Base-by-base conservation (phyloP, 352 stramenopile species). In the Elongisporangium anandrum region DNA sequence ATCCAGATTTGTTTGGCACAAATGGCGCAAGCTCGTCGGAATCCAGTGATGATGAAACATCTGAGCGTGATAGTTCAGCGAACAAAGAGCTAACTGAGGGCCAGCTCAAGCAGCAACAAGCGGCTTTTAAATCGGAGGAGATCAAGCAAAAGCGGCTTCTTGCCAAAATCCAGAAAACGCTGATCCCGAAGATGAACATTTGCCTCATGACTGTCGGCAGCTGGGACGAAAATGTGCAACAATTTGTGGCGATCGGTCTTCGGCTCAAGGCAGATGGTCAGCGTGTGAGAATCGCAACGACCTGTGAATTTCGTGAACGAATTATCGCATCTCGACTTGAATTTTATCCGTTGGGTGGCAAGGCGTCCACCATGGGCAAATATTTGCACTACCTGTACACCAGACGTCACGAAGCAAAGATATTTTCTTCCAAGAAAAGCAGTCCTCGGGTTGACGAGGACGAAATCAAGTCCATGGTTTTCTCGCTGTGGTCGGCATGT, bases 361-460 rank as follows among this genome's bases (percentile, higher is more conserved):
- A 81, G n/a, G 64, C 72, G 0, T 68, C 77, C 26, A 97, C 90
- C 77, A 97, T 96, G 87, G 76, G 88, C 38, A 80, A 86, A 88
- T 77, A 13, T 59, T 69, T 26, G 81, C 76, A 0, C 67, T 67
- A 21, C 24, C 88, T 4, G 68, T n/a, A n/a, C n/a, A n/a, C n/a
- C n/a, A n/a, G n/a, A n/a, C n/a, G n/a, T n/a, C n/a, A n/a, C n/a
- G n/a, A n/a, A 12, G 34, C 9, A 16, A n/a, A n/a, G n/a, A 17
- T 17, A 17, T 45, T 2, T 16, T 12, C 34, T 15, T 4, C n/a
- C n/a, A n/a, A n/a, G n/a, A n/a, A n/a, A n/a, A 86, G 72, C 49
- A 95, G 17, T 95, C 60, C 68, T 84, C 34, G 58, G 60, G 22
- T 95, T 95, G 83, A 61, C 7, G 3, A 29, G 7, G 7, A 45